Evolutionary conservation across 257 asterid species (phyloP).

Genomic region (Rauvolfia tetraphylla): DNA sequence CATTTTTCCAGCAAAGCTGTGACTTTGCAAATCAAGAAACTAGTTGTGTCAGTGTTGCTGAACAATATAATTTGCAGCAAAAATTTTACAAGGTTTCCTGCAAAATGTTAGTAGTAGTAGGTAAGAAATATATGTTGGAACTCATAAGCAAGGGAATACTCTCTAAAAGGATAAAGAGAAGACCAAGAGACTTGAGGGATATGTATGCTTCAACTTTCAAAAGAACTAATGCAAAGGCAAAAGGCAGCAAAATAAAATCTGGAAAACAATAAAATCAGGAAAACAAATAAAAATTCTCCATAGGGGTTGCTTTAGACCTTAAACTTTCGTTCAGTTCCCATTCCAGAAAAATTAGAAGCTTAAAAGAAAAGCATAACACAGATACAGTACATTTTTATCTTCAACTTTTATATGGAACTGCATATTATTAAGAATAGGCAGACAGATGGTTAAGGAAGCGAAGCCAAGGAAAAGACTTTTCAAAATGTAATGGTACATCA

Average conservation of each 20-base stretch:
- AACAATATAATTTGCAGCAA: neutral
- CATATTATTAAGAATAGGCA: neutral
- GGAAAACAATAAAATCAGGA: neutral
- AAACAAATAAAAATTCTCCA: neutral
- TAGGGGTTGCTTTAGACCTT: neutral
- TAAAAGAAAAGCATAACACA: neutral
- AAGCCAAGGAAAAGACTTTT: neutral
- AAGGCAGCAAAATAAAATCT: neutral
- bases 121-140: constrained; percentile 1
- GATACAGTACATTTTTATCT: neutral
- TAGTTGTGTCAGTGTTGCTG: neutral
- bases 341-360: neutral
- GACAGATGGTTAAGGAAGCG: neutral
- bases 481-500: neutral
- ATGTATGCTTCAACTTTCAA: neutral
- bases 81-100: neutral
- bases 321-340: neutral
- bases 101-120: neutral
- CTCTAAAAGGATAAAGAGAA: neutral
- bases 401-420: neutral
- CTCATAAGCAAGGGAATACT: neutral
- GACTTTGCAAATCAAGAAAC: neutral
- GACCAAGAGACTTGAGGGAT: neutral
- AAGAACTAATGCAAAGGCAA: neutral
- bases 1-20: neutral